Conservation (phyloP, 2,329 filamentous ascomycete genomes). For the Aspergillus eucalypticola region DNA sequence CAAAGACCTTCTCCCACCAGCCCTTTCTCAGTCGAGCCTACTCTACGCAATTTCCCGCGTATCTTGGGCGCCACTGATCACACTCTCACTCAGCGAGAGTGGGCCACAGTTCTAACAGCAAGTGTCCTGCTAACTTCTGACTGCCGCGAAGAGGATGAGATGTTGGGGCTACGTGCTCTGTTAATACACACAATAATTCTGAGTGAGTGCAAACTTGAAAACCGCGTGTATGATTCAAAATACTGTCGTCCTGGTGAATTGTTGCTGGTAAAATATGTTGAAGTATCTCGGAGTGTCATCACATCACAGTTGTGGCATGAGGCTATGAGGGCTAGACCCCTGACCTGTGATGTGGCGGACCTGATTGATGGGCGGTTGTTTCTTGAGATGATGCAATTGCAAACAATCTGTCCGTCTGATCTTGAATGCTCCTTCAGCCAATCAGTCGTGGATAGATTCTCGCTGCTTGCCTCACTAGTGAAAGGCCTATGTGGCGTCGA, state of each 20-base stretch:
- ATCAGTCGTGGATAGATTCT: constrained; percentile 17
- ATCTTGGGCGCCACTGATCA: neutral
- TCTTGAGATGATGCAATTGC: constrained; percentile 14
- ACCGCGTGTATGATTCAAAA: constrained; percentile 14
- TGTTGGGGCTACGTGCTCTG: constrained; percentile 13
- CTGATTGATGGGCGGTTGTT: constrained; percentile 58
- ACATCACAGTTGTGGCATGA: constrained; percentile 38
- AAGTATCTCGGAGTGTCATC: constrained; percentile 40
- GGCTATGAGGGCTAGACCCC: constrained; percentile 22
- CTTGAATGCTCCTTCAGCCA: constrained; percentile 2
- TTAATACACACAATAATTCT: constrained; percentile 26
- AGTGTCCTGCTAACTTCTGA: constrained; percentile 16
- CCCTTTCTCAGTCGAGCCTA: neutral
- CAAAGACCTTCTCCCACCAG: too few relatives aligned
- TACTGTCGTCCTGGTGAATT: neutral
- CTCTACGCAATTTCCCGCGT: neutral
- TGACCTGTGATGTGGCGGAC: constrained; percentile 53
- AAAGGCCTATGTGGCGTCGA: constrained; percentile 6
- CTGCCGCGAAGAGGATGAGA: neutral
- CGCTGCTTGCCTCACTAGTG: constrained; percentile 12
- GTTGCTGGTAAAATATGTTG: constrained; percentile 41
- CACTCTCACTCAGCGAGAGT: constrained; percentile 24
- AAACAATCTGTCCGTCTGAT: constrained; percentile 4
- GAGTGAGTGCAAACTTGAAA: constrained; percentile 21
- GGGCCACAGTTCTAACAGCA: constrained; percentile 19